A percentile compares a stretch with the other conserved stretches of the same genome.
phyloP scores from a whole-genome alignment of 768 basidiomycete species.

The Ephemerocybe angulata region DNA sequence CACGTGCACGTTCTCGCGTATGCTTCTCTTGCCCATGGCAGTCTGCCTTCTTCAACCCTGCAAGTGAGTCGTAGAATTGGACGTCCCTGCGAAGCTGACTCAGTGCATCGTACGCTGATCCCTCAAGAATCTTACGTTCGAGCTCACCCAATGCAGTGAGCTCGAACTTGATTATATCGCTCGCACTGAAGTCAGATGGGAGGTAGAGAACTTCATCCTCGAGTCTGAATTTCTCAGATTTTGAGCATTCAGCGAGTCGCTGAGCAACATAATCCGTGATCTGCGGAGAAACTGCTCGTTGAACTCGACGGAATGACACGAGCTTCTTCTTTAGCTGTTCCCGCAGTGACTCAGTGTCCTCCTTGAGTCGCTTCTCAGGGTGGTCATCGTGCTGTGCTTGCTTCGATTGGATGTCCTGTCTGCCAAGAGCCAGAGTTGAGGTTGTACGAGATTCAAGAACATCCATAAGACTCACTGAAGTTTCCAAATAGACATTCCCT shows the following conservation, averaged over 20 bases:
- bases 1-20: slow-evolving; percentile 7
- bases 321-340: no score
- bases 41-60: slow-evolving; percentile 3
- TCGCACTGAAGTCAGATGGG: not conserved
- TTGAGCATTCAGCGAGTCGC: not conserved
- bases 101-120: slow-evolving; percentile 13
- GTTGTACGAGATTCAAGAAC: not conserved
- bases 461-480: not conserved
- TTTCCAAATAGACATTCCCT: not conserved
- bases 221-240: not conserved
- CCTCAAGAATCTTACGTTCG: slow-evolving; percentile 13
- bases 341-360: not conserved
- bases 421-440: not conserved
- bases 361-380: not conserved
- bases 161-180: not conserved
- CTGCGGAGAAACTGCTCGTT: no score
- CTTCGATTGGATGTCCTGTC: not conserved
- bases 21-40: slow-evolving; percentile 11
- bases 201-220: not conserved
- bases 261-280: not conserved
- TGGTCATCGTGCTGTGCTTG: not conserved
- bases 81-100: slow-evolving; percentile 1
- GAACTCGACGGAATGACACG: no score
- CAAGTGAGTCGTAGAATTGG: not conserved
- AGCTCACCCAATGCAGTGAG: slow-evolving; percentile 4